Evolutionary conservation across 2,329 filamentous ascomycete species (phyloP).

Genomic region (Claviceps purpurea): DNA sequence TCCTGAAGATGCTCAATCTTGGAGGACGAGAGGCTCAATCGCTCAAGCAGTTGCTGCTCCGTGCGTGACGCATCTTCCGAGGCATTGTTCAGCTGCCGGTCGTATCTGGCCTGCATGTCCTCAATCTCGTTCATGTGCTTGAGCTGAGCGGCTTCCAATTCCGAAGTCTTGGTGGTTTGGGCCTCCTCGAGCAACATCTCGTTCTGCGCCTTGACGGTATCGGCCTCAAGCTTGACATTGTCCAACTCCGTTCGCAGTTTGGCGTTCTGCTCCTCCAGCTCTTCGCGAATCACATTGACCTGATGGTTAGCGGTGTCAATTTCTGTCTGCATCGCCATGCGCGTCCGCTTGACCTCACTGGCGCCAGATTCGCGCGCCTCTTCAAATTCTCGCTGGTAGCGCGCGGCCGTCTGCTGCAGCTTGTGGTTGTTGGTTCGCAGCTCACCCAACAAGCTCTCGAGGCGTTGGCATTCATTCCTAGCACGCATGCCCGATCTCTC

Average conservation of each 20-base stretch:
- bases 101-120: slow-evolving; percentile 62
- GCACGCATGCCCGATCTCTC: slow-evolving; percentile 54
- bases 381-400: slow-evolving; percentile 69
- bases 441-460: slow-evolving; percentile 42
- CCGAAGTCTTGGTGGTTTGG: slow-evolving; percentile 50
- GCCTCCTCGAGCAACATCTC: slow-evolving; percentile 79
- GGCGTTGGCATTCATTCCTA: slow-evolving; percentile 46
- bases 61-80: slow-evolving; percentile 70
- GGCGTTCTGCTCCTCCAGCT: slow-evolving; percentile 66
- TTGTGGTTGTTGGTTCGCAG: slow-evolving; percentile 55
- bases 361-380: slow-evolving; percentile 70
- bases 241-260: slow-evolving; percentile 65
- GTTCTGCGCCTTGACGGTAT: slow-evolving; percentile 66
- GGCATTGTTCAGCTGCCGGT: slow-evolving; percentile 57
- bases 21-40: slow-evolving; percentile 67
- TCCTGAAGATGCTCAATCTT: slow-evolving; percentile 81
- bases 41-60: slow-evolving; percentile 69
- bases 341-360: slow-evolving; percentile 68
- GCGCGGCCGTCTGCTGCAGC: slow-evolving; percentile 53
- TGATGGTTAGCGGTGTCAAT: slow-evolving; percentile 75
- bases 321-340: slow-evolving; percentile 65
- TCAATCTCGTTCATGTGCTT: slow-evolving; percentile 59
- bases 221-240: slow-evolving; percentile 61
- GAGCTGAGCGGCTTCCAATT: slow-evolving; percentile 34
- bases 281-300: slow-evolving; percentile 68